Base-by-base conservation (phyloP, 768 basidiomycete genomes). In the Pleurotus pulmonarius region DNA sequence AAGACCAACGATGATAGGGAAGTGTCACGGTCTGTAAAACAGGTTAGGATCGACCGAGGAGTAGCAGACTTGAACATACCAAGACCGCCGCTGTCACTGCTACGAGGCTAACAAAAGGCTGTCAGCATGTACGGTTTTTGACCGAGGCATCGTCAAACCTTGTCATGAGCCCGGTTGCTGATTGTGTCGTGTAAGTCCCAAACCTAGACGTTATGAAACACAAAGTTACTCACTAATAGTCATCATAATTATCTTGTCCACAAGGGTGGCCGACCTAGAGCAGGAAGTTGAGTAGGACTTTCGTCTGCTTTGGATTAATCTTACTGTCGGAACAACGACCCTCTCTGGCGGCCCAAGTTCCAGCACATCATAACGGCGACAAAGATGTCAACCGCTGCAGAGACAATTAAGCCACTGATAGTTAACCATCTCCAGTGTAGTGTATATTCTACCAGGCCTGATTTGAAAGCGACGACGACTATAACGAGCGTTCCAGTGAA, bases 361-460 rank as follows among this genome's bases (percentile, higher is more conserved):
- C 67, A 72, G 41, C 72, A 59, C 64, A 75, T 64, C 18, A 67
- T 63, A 0, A 59, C 60, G 0, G 70, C 67, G 55, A 74, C 69
- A 6, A 66, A 58, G 24, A 73, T 56, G 46, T 75, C 73, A 11
- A 71, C 56, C 1, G 59, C 61, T 1, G 64, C 68, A 8, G 71
- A 67, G 9, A 65, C 58, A 12, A 60, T 60, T 39, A 73, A 65
- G 4, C 71, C 59, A 12, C 63, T 60, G 0, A 69, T 66, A 18
- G 73, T 67, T 6, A 73, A 59, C 72, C 72, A 72, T n/a, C 61
- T 59, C 46, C 63, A 66, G 5, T 62, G 53, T 4, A 62, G 58
- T 5, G 64, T 63, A 51, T 63, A 73, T 4, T 52, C 49, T 1
- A 29, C 48, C 48, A 49, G 12, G 26, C 48, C 48, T 5, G 12